phyloP scores from a whole-genome alignment of 768 basidiomycete species.

The Lactarius evosmus region DNA sequence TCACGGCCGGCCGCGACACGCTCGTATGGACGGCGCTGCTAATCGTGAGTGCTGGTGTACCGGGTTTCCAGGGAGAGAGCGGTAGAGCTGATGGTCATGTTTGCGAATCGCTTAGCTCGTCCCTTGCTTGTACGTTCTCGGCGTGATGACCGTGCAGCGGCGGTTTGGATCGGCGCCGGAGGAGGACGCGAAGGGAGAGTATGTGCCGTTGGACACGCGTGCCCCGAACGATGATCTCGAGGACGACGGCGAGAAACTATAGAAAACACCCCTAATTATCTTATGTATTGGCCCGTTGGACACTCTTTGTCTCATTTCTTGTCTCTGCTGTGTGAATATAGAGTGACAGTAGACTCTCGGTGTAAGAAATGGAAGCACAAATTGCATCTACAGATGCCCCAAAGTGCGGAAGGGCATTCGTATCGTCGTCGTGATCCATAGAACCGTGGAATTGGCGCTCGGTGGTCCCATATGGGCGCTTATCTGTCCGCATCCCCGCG shows the following conservation, averaged over 20 bases:
- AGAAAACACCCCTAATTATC: neutral
- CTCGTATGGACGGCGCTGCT: constrained; percentile 5
- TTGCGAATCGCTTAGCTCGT: constrained; percentile 8
- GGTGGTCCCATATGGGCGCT: too few relatives aligned
- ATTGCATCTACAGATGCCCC: too few relatives aligned
- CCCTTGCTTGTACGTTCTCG: constrained; percentile 3
- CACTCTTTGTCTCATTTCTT: too few relatives aligned
- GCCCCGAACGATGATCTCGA: constrained; percentile 1
- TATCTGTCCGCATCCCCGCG: too few relatives aligned
- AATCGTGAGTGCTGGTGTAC: constrained; percentile 14
- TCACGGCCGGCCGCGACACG: neutral
- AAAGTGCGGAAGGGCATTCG: too few relatives aligned
- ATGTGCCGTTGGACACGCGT: constrained; percentile 1
- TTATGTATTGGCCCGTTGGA: neutral
- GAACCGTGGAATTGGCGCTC: too few relatives aligned
- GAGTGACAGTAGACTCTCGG: too few relatives aligned
- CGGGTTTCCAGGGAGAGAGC: too few relatives aligned
- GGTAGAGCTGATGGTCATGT: too few relatives aligned
- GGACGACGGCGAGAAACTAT: neutral
- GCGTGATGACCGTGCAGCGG: constrained; percentile 5
- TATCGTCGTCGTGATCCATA: too few relatives aligned
- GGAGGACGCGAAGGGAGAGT: constrained; percentile 4
- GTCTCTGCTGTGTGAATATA: too few relatives aligned
- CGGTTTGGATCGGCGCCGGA: constrained; percentile 2
- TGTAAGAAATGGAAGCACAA: too few relatives aligned